Evolutionary conservation across 306 rosid species (phyloP), one percentile per base, ranked within the genome.

Genomic region (Comarum palustre): DNA sequence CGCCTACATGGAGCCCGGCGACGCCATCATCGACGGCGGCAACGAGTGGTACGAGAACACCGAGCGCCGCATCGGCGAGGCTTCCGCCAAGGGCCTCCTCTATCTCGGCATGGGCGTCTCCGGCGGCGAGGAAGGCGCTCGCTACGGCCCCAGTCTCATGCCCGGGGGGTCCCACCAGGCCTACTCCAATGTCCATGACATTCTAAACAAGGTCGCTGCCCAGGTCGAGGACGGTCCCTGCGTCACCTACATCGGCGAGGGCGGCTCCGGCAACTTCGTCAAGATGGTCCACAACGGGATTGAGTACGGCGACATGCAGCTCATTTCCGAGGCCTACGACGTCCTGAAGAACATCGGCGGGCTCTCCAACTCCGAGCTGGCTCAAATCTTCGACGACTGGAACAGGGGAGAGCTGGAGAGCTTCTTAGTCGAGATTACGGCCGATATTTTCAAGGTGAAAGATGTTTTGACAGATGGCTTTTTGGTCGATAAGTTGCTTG

Each of bases 201-300:
- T 93, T 52, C 74, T 93, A n/a, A 64, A 29, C 66, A 87, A 82
- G 71, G 77, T 93, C 46, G 98, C 98, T 0, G 98, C 98, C 6
- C 98, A 90, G 27, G 97, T 91, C 7, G 92, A 93, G 45, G 98
- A 93, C 61, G 98, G 97, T 1, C 97, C 98, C 5, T 93, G 97
- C 48, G 94, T 90, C 20, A 87, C 97, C 9, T 93, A 86, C 80
- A 81, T 93, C 38, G 97, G 98, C 32, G 89, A 93, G 47, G 98
- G 96, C 4, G 98, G 97, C 7, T 81, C 97, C 0, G 97, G 97
- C 0, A 93, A 93, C 48, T 93, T 93, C 77, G 92, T 93, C 0
- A 93, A 93, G 73, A 93, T 93, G 98, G 94, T 93, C 4, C 98
- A 93, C 61, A 93, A 93, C 38, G 98, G 98, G 2, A 93, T 93